Percentiles rank a stretch among this genome's conserved stretches.
These are phyloP conservation scores for Mallotus japonicus DNA, from an alignment of 441 rosid species.

Conservation along the genomic window DNA sequence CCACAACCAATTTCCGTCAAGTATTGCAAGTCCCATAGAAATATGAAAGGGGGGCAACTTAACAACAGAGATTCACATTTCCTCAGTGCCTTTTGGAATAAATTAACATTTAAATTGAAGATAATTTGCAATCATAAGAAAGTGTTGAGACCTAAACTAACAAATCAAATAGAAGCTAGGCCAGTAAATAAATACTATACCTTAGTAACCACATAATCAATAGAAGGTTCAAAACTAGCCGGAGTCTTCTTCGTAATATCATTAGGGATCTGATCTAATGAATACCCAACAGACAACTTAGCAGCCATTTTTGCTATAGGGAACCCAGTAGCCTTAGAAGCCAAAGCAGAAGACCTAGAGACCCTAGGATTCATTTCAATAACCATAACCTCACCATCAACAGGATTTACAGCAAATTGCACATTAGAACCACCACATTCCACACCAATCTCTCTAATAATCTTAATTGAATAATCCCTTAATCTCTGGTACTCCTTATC, in stretches of 20 bases:
- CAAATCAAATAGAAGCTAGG: slow-evolving; percentile 2
- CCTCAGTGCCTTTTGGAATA: no score
- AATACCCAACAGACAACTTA: slow-evolving; percentile 85
- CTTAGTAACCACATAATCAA: slow-evolving; percentile 98
- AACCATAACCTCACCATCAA: slow-evolving; percentile 95
- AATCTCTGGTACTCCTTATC: slow-evolving; percentile 90
- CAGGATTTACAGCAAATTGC: slow-evolving; percentile 93
- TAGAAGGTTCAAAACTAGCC: slow-evolving; percentile 96
- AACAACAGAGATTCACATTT: no score
- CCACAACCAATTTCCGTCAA: no score
- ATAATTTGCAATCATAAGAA: no score
- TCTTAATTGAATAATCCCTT: slow-evolving; percentile 84
- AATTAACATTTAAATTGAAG: no score
- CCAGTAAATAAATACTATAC: slow-evolving; percentile 30
- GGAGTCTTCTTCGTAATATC: slow-evolving; percentile 98
- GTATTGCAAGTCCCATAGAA: no score
- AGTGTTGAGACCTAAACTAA: neutral
- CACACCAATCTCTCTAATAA: slow-evolving; percentile 95
- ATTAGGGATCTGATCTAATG: slow-evolving; percentile 94
- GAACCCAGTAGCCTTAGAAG: slow-evolving; percentile 95
- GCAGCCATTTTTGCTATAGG: slow-evolving; percentile 99
- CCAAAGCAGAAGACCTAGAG: slow-evolving; percentile 90
- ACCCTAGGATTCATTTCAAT: slow-evolving; percentile 99
- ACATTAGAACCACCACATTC: slow-evolving; percentile 98
- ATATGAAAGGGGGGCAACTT: no score